phyloP scores from a whole-genome alignment of 2,329 filamentous ascomycete genomes.

The Monosporascus sp. region DNA sequence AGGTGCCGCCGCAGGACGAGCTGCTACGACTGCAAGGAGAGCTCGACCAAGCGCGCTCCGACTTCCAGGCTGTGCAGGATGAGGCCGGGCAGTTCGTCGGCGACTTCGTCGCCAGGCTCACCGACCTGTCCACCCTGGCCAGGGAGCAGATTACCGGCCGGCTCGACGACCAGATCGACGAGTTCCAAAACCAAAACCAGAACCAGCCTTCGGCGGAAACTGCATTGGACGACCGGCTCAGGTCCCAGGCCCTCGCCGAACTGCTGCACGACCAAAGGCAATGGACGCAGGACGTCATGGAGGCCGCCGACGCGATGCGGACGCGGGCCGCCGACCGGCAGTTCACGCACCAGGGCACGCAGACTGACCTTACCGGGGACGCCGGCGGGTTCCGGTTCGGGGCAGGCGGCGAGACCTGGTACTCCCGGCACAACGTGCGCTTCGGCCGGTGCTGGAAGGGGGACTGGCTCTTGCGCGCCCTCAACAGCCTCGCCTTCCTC shows the following conservation, averaged over 20 bases:
- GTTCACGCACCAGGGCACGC: neutral
- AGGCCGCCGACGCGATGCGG: neutral
- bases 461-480: neutral
- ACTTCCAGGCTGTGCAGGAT: too few species aligned
- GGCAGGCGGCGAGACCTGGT: neutral
- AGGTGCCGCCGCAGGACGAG: neutral
- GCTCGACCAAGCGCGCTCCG: too few species aligned
- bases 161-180: neutral
- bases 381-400: neutral
- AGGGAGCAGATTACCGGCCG: neutral
- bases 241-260: neutral
- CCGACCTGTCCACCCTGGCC: too few species aligned
- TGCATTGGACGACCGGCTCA: neutral
- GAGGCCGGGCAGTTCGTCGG: too few species aligned
- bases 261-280: neutral
- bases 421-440: neutral
- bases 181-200: neutral
- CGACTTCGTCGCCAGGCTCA: too few species aligned
- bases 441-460: neutral
- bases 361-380: too few species aligned
- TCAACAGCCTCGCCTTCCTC: slow-evolving; percentile 1
- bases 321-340: neutral
- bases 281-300: neutral
- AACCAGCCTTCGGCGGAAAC: neutral
- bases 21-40: neutral